These are phyloP conservation scores for Exophiala spinifera DNA, from an alignment of 2,329 filamentous ascomycete genomes.

Conservation along the genomic window DNA sequence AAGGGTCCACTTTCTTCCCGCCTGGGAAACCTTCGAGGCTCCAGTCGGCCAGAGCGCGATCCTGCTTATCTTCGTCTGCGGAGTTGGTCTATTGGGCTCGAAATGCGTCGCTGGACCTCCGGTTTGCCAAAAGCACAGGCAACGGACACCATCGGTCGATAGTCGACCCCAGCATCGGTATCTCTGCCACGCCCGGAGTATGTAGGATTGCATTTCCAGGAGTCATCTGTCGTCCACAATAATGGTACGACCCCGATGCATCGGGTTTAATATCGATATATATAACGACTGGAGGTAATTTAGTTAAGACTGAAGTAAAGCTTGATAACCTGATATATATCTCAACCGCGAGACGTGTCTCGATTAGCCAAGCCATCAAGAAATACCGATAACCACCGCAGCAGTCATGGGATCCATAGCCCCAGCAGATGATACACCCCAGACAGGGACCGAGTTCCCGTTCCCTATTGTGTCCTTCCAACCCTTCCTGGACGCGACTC, in stretches of 20 bases:
- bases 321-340: background rate
- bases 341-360: background rate
- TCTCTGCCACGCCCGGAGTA: too few species aligned
- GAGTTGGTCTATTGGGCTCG: background rate
- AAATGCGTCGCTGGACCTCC: background rate
- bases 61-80: background rate
- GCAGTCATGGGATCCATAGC: background rate
- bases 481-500: constrained; percentile 14
- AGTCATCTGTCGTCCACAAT: background rate
- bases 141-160: background rate
- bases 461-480: constrained; percentile 42
- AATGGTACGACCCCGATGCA: background rate
- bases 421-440: background rate
- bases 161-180: too few species aligned
- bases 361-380: background rate
- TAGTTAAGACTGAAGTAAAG: background rate
- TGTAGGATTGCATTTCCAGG: background rate
- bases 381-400: background rate
- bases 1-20: background rate
- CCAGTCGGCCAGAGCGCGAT: background rate
- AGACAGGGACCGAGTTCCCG: background rate
- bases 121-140: background rate
- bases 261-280: background rate
- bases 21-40: background rate
- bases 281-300: background rate